Percentiles rank a stretch among this genome's conserved stretches.
Evolutionary conservation across 495 filamentous ascomycete species (phyloP).

Genomic region (Podospora conica): DNA sequence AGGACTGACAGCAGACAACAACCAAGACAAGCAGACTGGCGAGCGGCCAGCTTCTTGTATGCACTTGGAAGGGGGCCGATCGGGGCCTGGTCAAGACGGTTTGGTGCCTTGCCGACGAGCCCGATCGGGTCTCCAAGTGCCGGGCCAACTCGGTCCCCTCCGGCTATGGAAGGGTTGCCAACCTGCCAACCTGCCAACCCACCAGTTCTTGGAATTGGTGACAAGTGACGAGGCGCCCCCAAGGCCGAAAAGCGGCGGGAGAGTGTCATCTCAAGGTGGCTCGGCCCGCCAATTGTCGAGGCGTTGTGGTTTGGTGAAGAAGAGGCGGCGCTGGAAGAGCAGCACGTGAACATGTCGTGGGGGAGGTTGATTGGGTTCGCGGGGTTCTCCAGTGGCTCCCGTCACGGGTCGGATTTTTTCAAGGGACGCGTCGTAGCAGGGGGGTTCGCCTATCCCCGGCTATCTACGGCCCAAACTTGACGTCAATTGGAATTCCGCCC

Average conservation of each 20-base stretch:
- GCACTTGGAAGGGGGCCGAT: neutral
- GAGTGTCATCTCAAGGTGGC: neutral
- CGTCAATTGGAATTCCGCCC: slow-evolving; percentile 10
- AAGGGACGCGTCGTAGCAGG: slow-evolving; percentile 2
- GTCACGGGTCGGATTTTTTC: slow-evolving; percentile 4
- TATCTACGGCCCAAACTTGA: slow-evolving; percentile 25
- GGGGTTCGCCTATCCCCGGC: slow-evolving; percentile 21
- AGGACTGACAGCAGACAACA: neutral
- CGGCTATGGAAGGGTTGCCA: neutral
- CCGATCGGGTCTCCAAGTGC: neutral
- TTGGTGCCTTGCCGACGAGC: neutral
- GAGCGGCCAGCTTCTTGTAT: neutral
- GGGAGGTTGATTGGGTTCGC: neutral
- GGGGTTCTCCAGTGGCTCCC: neutral
- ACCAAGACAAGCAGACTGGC: neutral
- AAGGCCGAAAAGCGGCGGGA: neutral
- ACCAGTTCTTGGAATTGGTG: neutral
- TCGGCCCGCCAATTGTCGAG: neutral
- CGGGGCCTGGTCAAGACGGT: no score
- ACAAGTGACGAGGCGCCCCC: neutral
- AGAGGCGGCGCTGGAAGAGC: neutral
- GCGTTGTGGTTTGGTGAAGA: neutral
- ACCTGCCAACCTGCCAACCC: neutral
- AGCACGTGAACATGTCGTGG: neutral
- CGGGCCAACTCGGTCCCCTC: neutral